Base-by-base conservation (phyloP, 352 stramenopile genomes). In the Globisporangium rhizosaccharum region DNA sequence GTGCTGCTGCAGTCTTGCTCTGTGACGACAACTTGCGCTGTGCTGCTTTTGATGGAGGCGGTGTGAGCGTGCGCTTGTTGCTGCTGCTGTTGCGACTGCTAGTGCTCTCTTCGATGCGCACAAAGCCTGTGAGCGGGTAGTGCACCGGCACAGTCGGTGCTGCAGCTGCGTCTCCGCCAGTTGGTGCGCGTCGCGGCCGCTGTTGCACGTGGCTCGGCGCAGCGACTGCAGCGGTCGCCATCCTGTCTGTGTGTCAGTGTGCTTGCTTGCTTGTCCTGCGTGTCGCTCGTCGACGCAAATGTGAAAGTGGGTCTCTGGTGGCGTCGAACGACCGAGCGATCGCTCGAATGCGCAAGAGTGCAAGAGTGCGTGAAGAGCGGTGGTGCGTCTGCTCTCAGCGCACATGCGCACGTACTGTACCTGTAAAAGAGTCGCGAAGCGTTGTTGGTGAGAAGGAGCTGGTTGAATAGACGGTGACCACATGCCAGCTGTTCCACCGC, bases 21-120 rank as follows among this genome's bases (percentile, higher is more conserved):
- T 39, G 33, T 12, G 33, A 12, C 8, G 33, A 39, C 10, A 39
- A 8, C 33, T 14, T 39, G 33, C 33, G 33, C 33, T 39, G 47
- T 59, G 42, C 25, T 26, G 44, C 6, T 28, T 7, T 23, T 12
- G 44, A 12, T 30, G 45, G 14, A 36, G 20, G n/a, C 15, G 50
- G 18, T 36, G 39, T 6, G 33, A 39, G 33, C 33, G 33, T 20
- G 11, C 25, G 30, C 36, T 57, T 66, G 47, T 23, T 12, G 11
- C 5, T 42, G 28, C 18, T 12, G 11, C 5, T 42, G 28, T 10
- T 49, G 28, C 14, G n/a, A 33, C 37, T 50, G 10, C 1, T 28
- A 6, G 8, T 30, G 46, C 6, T 23, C 20, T 82, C 73, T 48
- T 85, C 75, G 26, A 85, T 75, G 52, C 75, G 75, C 41, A 85